A percentile compares a stretch with the other conserved stretches of the same genome.
Evolutionary conservation across 108 stramenopile species (phyloP).

Genomic region (Parmales sp.): DNA sequence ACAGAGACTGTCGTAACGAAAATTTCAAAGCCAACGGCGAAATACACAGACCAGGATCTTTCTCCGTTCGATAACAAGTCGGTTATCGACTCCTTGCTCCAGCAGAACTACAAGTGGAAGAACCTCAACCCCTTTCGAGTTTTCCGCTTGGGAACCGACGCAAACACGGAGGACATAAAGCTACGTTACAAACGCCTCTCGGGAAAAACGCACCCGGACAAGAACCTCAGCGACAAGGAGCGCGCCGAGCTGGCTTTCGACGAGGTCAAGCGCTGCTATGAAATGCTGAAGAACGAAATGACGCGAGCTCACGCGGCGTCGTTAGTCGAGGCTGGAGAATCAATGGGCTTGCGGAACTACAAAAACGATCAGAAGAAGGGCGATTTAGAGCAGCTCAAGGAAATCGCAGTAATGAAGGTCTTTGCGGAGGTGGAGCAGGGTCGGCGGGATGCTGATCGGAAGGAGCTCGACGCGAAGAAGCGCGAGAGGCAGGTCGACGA

Average conservation of each 20-base stretch:
- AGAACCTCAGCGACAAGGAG: constrained; percentile 14
- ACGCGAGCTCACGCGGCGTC: neutral
- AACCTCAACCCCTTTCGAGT: constrained; percentile 42
- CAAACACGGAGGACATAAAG: constrained; percentile 39
- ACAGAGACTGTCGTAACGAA: constrained; percentile 11
- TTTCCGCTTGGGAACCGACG: constrained; percentile 31
- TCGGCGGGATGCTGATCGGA: neutral
- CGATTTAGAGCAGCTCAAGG: neutral
- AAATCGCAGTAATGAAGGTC: neutral
- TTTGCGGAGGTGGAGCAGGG: constrained; percentile 10
- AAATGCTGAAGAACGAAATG: neutral
- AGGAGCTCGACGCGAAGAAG: neutral
- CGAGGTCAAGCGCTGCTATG: constrained; percentile 2
- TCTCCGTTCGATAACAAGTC: constrained; percentile 27
- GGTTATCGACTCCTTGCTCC: constrained; percentile 31
- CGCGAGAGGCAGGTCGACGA: neutral
- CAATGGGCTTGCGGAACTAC: neutral
- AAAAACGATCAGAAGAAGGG: neutral
- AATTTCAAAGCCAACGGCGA: constrained; percentile 20
- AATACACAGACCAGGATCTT: constrained; percentile 16
- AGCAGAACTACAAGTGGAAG: constrained; percentile 31
- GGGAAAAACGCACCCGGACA: constrained; percentile 41
- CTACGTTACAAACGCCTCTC: constrained; percentile 33
- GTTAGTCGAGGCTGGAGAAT: neutral
- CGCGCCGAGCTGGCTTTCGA: constrained; percentile 8